Conservation (phyloP, 2,329 filamentous ascomycete species). For the Monilinia fructigena region DNA sequence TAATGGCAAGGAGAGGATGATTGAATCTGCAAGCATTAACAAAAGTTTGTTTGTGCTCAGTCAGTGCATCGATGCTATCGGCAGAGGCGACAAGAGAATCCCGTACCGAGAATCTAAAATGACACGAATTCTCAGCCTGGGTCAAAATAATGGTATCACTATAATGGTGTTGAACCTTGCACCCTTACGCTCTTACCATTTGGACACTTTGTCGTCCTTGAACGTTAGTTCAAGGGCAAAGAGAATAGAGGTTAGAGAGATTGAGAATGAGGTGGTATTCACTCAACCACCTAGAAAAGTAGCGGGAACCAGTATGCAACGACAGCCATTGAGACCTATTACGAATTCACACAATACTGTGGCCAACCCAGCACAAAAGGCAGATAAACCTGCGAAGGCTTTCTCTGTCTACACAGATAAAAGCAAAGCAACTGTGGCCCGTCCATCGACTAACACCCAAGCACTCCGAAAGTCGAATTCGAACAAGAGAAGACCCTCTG, state of each 20-base stretch:
- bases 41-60: conserved; percentile 93
- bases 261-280: conserved; percentile 92
- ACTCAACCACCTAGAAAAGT: conserved; percentile 65
- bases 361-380: conserved; percentile 55
- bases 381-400: conserved; percentile 74
- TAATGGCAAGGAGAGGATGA: conserved; percentile 85
- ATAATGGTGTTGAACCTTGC: conserved; percentile 96
- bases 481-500: conserved; percentile 40
- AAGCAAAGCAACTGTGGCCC: conserved; percentile 47
- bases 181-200: conserved; percentile 85
- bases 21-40: conserved; percentile 97
- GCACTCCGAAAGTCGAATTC: conserved; percentile 40
- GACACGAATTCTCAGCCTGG: conserved; percentile 88
- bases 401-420: conserved; percentile 87
- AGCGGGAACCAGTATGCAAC: conserved; percentile 47
- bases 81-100: conserved; percentile 70
- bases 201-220: conserved; percentile 88
- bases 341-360: conserved; percentile 74
- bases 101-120: conserved; percentile 92
- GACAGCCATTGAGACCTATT: conserved; percentile 78
- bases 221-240: conserved; percentile 96
- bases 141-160: conserved; percentile 92
- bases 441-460: conserved; percentile 33
- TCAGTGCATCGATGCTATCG: conserved; percentile 94
- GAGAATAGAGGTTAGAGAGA: conserved; percentile 91